These are phyloP conservation scores for Kodamaea plutei DNA, from an alignment of 1,139 yeast species.

Conservation along the genomic window DNA sequence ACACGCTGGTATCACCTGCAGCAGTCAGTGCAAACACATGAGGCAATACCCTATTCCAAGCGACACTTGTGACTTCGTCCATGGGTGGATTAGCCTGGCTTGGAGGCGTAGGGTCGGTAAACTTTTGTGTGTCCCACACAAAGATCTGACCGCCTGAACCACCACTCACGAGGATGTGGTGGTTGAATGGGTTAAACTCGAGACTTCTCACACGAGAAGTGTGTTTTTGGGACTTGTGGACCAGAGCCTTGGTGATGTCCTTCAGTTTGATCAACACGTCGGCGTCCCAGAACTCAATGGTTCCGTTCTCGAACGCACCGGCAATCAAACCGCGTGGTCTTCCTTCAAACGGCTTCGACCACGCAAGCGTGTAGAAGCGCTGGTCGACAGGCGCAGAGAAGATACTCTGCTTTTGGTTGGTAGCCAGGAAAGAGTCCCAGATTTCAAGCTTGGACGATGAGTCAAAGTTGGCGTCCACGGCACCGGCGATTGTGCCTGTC, in stretches of 20 bases:
- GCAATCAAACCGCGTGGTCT: conserved; percentile 63
- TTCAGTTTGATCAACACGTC: conserved; percentile 39
- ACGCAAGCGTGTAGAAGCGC: conserved; percentile 76
- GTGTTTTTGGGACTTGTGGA: conserved; percentile 54
- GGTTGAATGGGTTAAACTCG: conserved; percentile 73
- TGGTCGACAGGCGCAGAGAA: conserved; percentile 50
- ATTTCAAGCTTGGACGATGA: conserved; percentile 73
- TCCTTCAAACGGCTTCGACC: conserved; percentile 68
- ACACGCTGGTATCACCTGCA: conserved; percentile 82
- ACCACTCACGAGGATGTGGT: conserved; percentile 76
- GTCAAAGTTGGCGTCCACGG: conserved; percentile 83
- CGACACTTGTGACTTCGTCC: conserved; percentile 76
- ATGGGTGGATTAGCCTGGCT: conserved; percentile 78
- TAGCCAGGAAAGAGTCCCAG: conserved; percentile 62
- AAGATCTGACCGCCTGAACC: conserved; percentile 83
- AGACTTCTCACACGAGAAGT: conserved; percentile 68
- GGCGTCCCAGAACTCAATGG: conserved; percentile 72
- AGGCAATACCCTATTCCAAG: conserved; percentile 85
- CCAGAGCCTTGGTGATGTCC: conserved; percentile 39
- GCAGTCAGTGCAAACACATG: conserved; percentile 89
- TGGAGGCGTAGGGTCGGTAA: conserved; percentile 62
- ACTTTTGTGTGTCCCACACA: conserved; percentile 80
- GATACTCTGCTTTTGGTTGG: conserved; percentile 45
- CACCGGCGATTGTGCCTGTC: conserved; percentile 92
- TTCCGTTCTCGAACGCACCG: conserved; percentile 86